Evolutionary conservation across 192 early-diverging fungal genomes (phyloP).

Genomic region (Coemansia sp.): DNA sequence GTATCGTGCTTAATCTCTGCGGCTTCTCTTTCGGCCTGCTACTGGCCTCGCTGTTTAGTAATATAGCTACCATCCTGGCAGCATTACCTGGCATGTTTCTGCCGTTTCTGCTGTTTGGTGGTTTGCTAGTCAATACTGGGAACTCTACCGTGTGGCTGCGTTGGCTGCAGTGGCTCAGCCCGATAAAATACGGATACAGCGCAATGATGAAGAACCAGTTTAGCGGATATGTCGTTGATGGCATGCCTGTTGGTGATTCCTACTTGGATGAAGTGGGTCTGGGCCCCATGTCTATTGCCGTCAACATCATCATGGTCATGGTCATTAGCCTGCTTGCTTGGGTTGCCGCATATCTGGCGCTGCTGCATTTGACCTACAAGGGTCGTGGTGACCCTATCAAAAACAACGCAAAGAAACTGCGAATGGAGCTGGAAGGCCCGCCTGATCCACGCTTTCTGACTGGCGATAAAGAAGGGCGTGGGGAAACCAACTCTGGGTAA

Average conservation of each 20-base stretch:
- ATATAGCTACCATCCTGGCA: conserved; percentile 49
- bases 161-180: conserved; percentile 55
- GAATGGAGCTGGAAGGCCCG: conserved; percentile 19
- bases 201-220: conserved; percentile 56
- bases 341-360: conserved; percentile 27
- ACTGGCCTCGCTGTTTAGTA: conserved; percentile 52
- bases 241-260: conserved; percentile 36
- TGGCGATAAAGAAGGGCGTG: not conserved
- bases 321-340: conserved; percentile 21
- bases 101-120: conserved; percentile 59
- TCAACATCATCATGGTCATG: conserved; percentile 40
- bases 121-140: conserved; percentile 62
- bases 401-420: conserved; percentile 1
- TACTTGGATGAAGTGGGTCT: conserved; percentile 29
- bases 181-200: conserved; percentile 62
- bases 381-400: conserved; percentile 2
- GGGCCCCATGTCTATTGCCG: conserved; percentile 41
- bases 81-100: conserved; percentile 54
- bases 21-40: conserved; percentile 58
- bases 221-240: conserved; percentile 31
- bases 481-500: not conserved
- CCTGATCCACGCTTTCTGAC: conserved; percentile 29
- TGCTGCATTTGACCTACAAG: conserved; percentile 25
- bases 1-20: conserved; percentile 38
- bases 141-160: conserved; percentile 57